phyloP scores from a whole-genome alignment of 371 early-diverging fungal genomes.

The Lichtheimia corymbifera region DNA sequence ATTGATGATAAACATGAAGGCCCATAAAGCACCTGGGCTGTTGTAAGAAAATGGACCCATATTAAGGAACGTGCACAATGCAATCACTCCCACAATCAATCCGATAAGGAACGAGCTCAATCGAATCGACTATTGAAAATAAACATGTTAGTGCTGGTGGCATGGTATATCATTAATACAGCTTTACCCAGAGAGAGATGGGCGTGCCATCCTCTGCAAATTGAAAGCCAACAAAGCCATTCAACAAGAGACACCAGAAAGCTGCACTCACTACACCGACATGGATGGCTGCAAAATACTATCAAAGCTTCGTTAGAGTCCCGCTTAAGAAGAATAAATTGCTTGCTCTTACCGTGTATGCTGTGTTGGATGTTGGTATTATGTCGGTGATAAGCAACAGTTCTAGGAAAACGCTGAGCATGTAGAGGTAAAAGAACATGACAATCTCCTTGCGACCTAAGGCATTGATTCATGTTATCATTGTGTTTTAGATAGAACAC shows the following conservation, averaged over 20 bases:
- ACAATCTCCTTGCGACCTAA: conserved; percentile 94
- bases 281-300: conserved; percentile 84
- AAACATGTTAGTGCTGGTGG: not conserved
- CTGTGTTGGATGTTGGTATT: conserved; percentile 75
- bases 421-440: conserved; percentile 95
- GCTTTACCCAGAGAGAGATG: conserved; percentile 74
- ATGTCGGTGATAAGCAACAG: conserved; percentile 86
- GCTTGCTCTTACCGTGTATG: conserved; percentile 72
- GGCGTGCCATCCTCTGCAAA: conserved; percentile 92
- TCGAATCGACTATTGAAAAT: conserved; percentile 65
- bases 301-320: not conserved
- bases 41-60: conserved; percentile 56
- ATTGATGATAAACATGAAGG: conserved; percentile 80
- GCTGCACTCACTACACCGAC: conserved; percentile 76
- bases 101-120: conserved; percentile 74
- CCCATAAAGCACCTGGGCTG: conserved; percentile 73
- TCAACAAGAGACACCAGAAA: conserved; percentile 84
- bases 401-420: conserved; percentile 79
- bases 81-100: conserved; percentile 67
- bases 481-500: not conserved
- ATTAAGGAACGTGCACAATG: conserved; percentile 75
- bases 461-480: not conserved
- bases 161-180: not conserved
- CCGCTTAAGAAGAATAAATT: not conserved
- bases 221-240: conserved; percentile 92